Evolutionary conservation across 1,284 basidiomycete genomes (phyloP), one percentile per base, ranked within the genome.

Genomic region (Ustilago shanxiensis): DNA sequence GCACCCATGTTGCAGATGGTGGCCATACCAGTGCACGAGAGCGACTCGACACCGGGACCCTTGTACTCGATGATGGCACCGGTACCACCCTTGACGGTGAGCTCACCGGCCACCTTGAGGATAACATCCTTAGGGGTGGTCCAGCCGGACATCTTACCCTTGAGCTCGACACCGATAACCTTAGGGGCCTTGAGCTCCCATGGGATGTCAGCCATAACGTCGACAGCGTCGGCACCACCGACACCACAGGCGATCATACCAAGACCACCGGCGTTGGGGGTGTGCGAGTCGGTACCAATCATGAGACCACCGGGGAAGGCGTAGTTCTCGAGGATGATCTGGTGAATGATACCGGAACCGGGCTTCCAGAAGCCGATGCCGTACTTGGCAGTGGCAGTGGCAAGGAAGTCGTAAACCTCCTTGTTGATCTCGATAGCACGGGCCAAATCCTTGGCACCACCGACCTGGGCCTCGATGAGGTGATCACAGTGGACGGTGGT

Each of bases 1-100:
- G 97, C 97, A 90, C 97, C 97, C 96, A 98, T 99, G 91, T 98
- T 99, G 88, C 96, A 98, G 83, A 97, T 95, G 59, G 96, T 99
- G 70, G 94, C 97, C 96, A 98, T 98, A 89, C 96, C 97, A 54
- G 96, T 99, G 90, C 93, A 95, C 56, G 95, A 98, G 79, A 99
- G 91, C 35, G 94, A 94, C 87, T 96, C 93, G 82, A 99, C 93
- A 90, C 96, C 96, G 54, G 83, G 70, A 55, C 84, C 84, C 79
- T 84, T 86, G 83, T 86, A 86, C 78, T 86, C 84, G 72, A 86
- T 82, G 73, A 86, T 86, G 64, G 83, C 83, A 71, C 84, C 84
- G 20, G 84, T 86, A 68, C 84, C 84, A 75, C 84, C 84, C 83
- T 84, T 84, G 72, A 86, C 84, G 69, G 84, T 86, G 33, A 86